A percentile compares a stretch with the other conserved stretches of the same genome.
Conservation (phyloP, 73 alveolate species). For the Uronychia binucleata region DNA sequence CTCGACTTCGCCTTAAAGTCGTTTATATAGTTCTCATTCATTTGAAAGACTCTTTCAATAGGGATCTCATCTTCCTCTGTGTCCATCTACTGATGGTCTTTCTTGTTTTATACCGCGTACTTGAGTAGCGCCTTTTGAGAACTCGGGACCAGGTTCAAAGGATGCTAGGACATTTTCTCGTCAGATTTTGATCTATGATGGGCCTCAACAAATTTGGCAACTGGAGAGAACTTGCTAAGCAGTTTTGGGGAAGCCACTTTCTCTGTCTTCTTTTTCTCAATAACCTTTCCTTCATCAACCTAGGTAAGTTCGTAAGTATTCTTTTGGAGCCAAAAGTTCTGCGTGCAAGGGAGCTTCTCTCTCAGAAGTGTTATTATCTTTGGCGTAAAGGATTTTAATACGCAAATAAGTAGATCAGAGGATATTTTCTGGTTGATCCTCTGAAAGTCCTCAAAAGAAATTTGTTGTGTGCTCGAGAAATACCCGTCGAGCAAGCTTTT, state of each 20-base stretch:
- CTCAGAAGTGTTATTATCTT: slow-evolving; percentile 39
- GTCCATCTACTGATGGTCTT: neutral
- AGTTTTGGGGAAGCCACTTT: slow-evolving; percentile 52
- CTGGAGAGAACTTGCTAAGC: slow-evolving; percentile 43
- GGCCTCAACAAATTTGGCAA: neutral
- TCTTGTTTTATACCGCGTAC: slow-evolving; percentile 10
- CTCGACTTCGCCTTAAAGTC: no score
- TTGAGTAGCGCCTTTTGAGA: slow-evolving; percentile 28
- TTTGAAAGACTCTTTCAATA: no score
- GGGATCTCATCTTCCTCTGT: no score
- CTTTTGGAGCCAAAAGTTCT: slow-evolving; percentile 39
- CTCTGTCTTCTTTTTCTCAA: neutral
- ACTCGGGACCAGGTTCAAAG: neutral
- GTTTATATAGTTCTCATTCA: no score
- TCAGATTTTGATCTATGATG: neutral
- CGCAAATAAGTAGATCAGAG: slow-evolving; percentile 46
- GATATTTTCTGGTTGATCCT: slow-evolving; percentile 33
- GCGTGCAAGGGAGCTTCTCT: slow-evolving; percentile 50
- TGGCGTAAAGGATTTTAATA: neutral
- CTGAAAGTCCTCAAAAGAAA: slow-evolving; percentile 20
- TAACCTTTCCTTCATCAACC: neutral
- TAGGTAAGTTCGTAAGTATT: slow-evolving; percentile 1
- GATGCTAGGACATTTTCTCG: neutral
- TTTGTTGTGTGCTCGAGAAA: slow-evolving; percentile 11
- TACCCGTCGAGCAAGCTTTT: slow-evolving; percentile 28